A percentile compares a stretch with the other conserved stretches of the same genome.
These are phyloP conservation scores for Chaetomium globosum DNA, from an alignment of 2,329 filamentous ascomycete genomes.

Conservation along the genomic window DNA sequence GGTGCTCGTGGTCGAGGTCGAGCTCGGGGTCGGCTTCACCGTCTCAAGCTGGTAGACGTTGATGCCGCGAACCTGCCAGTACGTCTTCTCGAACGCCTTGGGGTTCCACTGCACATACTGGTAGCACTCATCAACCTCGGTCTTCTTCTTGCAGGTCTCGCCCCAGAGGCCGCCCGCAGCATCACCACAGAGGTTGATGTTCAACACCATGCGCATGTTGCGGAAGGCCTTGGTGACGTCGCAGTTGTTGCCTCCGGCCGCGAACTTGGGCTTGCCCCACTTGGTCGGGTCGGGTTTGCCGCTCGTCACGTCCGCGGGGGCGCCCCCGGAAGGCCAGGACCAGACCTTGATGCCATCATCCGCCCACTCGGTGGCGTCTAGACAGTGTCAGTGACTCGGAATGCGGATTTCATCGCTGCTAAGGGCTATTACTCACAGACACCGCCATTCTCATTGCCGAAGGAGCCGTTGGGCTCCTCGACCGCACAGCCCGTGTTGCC, in stretches of 20 bases:
- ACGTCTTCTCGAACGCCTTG: constrained; percentile 43
- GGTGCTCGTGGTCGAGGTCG: constrained; percentile 26
- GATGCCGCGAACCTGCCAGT: constrained; percentile 51
- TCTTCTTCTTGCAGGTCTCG: constrained; percentile 36
- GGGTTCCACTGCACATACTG: constrained; percentile 46
- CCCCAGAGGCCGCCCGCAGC: constrained; percentile 56
- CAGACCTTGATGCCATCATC: constrained; percentile 48
- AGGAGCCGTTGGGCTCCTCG: constrained; percentile 46
- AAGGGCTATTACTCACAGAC: constrained; percentile 44
- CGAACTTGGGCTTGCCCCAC: constrained; percentile 67
- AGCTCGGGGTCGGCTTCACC: constrained; percentile 23
- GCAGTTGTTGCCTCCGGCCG: constrained; percentile 62
- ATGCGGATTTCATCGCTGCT: not conserved
- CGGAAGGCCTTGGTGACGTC: constrained; percentile 65
- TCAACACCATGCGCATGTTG: constrained; percentile 71
- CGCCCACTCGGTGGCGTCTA: constrained; percentile 50
- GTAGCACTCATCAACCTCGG: constrained; percentile 40
- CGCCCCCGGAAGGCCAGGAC: constrained; percentile 42
- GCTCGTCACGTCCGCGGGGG: constrained; percentile 43
- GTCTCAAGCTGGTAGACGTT: constrained; percentile 40
- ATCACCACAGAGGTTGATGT: constrained; percentile 74
- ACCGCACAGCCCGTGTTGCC: constrained; percentile 48
- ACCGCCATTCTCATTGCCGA: constrained; percentile 45
- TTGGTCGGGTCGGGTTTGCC: constrained; percentile 59
- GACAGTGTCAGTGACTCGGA: constrained; percentile 17